Conservation (phyloP, 176 grass and related monocot genomes). For the Ampelocalamus luodianensis region DNA sequence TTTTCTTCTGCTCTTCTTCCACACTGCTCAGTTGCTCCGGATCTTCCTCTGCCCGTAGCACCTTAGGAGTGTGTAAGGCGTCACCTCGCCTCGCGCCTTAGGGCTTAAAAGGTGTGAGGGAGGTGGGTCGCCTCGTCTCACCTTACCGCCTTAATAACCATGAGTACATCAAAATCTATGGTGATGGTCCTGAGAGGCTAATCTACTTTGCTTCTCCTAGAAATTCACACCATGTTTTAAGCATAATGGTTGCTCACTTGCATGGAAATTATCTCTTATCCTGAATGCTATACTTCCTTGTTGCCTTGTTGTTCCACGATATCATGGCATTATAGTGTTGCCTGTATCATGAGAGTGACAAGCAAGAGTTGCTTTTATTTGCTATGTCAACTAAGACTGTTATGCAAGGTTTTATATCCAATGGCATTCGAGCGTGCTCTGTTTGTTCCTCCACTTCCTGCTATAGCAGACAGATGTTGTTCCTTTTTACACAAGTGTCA, state of each 20-base stretch:
- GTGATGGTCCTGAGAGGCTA: slow-evolving; percentile 27
- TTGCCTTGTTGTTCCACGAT: not conserved
- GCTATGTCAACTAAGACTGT: not conserved
- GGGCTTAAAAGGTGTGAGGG: too few relatives aligned
- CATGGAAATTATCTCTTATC: not conserved
- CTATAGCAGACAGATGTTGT: not conserved
- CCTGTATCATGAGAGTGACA: not conserved
- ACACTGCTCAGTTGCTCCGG: too few relatives aligned
- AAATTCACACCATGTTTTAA: slow-evolving; percentile 6
- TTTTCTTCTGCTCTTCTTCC: too few relatives aligned
- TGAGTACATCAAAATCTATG: not conserved
- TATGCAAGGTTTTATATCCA: not conserved
- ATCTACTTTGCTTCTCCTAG: not conserved
- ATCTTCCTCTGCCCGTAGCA: too few relatives aligned
- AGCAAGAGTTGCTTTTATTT: not conserved
- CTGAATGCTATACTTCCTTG: not conserved
- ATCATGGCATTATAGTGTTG: not conserved
- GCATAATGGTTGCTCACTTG: slow-evolving; percentile 6
- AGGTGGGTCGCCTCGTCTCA: too few relatives aligned
- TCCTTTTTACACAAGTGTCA: not conserved
- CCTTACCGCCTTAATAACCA: too few relatives aligned
- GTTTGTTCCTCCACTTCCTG: not conserved
- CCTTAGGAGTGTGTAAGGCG: too few relatives aligned
- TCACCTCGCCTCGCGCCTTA: too few relatives aligned
- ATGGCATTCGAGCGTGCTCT: not conserved